Evolutionary conservation across 148 eudicot genomes (phyloP).

Genomic region (Chenopodium album): DNA sequence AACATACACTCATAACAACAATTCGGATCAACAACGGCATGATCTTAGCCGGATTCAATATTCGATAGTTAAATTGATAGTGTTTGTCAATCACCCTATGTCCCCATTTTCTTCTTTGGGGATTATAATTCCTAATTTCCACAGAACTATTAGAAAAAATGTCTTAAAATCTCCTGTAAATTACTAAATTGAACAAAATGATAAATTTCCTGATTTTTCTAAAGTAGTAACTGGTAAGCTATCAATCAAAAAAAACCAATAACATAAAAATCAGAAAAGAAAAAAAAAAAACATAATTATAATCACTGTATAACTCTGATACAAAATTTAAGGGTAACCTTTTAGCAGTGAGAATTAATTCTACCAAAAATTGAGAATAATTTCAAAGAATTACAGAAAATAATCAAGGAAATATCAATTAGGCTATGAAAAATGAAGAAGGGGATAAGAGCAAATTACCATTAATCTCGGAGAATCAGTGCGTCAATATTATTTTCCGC

Average conservation of each 20-base stretch:
- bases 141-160: not conserved
- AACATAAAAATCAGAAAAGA: not conserved
- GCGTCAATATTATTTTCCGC: constrained; percentile 4
- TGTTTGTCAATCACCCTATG: not conserved
- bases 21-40: no score
- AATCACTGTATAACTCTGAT: not conserved
- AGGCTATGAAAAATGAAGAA: not conserved
- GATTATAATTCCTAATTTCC: not conserved
- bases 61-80: not conserved
- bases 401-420: no score
- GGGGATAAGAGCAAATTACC: constrained; percentile 11
- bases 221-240: not conserved
- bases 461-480: not conserved
- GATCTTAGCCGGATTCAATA: no score
- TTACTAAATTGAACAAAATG: not conserved
- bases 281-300: not conserved
- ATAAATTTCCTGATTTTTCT: not conserved
- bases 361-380: not conserved
- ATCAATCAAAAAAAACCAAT: not conserved
- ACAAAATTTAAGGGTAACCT: not conserved
- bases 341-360: not conserved
- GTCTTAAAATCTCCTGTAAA: not conserved
- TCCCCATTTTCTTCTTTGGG: not conserved
- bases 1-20: not conserved
- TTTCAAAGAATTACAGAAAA: not conserved